A percentile compares a stretch with the other conserved stretches of the same genome.
These are phyloP conservation scores for Salvia miltiorrhiza DNA, from an alignment of 257 asterid species.

Conservation along the genomic window DNA sequence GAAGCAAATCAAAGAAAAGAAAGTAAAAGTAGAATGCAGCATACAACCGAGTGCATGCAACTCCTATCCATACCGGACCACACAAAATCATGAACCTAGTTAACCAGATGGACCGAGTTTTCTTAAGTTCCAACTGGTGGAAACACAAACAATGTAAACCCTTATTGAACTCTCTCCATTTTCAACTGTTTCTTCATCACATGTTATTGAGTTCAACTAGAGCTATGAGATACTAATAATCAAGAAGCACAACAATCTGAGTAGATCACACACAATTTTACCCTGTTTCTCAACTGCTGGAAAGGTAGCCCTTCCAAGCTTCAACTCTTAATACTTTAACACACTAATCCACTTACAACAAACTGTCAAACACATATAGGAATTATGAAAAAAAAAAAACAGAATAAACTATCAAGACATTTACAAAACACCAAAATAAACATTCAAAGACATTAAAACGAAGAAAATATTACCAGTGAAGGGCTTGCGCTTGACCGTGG, in stretches of 20 bases:
- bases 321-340: neutral
- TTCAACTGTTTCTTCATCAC: neutral
- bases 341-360: neutral
- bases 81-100: neutral
- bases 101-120: neutral
- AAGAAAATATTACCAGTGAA: constrained; percentile 49
- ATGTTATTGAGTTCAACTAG: neutral
- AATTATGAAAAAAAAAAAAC: neutral
- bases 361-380: neutral
- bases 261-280: neutral
- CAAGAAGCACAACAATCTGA: neutral
- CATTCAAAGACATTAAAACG: neutral
- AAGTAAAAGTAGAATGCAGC: neutral
- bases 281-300: neutral
- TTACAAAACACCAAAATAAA: neutral
- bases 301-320: neutral
- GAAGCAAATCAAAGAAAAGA: neutral
- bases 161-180: neutral
- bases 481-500: constrained; percentile 72
- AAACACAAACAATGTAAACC: neutral
- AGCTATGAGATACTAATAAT: neutral
- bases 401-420: neutral
- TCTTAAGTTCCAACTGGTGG: neutral
- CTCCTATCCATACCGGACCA: neutral
- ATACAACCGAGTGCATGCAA: neutral